Conservation (phyloP, 306 rosid genomes). For the Trifolium fragiferum region DNA sequence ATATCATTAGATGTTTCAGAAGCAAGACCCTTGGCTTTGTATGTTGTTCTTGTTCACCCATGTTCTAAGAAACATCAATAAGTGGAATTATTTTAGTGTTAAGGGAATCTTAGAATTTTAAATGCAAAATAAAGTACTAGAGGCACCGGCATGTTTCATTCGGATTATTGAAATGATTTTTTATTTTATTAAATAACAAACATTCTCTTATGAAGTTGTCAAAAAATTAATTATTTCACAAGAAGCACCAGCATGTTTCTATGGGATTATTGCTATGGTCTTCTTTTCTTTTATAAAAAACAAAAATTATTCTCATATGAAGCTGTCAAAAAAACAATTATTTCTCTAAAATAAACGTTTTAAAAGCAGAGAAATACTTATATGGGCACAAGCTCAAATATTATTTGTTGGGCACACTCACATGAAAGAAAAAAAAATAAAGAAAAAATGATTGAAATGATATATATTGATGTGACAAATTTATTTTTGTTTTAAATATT, state of each 20-base stretch:
- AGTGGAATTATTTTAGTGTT: background rate
- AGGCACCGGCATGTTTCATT: constrained; percentile 10
- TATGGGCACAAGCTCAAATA: no score
- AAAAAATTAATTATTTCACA: background rate
- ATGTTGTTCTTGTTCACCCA: background rate
- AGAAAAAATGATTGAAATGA: no score
- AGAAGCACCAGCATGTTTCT: constrained; percentile 13
- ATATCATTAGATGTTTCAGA: background rate
- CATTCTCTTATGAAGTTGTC: background rate
- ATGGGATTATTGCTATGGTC: background rate
- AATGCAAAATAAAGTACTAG: constrained; percentile 1
- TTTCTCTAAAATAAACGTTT: constrained; percentile 7
- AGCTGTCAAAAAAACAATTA: constrained; percentile 5
- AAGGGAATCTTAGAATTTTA: constrained; percentile 13
- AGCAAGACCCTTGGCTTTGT: constrained; percentile 8
- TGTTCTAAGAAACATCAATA: constrained; percentile 17
- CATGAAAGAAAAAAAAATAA: no score
- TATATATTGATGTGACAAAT: no score
- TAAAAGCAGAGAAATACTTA: no score
- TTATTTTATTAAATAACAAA: no score
- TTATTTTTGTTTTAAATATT: no score
- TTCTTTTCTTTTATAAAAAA: background rate
- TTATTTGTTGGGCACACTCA: no score
- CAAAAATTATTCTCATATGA: background rate
- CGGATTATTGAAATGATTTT: background rate